Base-by-base conservation (phyloP, 2,329 filamentous ascomycete species). In the Paecilomyces dactylethromorphus region DNA sequence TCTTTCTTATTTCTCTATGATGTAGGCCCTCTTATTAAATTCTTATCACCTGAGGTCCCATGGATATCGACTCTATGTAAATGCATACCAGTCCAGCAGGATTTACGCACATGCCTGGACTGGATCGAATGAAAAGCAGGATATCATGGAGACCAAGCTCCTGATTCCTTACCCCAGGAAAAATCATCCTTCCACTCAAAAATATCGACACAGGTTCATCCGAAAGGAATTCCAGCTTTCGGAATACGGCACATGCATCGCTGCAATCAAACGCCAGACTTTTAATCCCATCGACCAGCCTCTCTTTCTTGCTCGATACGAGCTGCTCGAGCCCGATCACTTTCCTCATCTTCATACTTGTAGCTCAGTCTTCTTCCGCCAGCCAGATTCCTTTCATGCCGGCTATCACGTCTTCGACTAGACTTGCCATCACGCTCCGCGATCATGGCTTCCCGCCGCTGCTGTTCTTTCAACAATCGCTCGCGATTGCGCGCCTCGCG, bases 401-500 rank as follows among this genome's bases (percentile, higher is more conserved):
- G 69, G 61, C 67, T 69, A 21, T 72, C 71, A n/a, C 71, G 71
- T 31, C 69, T 65, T n/a, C 71, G 66, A 51, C 68, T 65, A 53
- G 68, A 63, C 55, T 70, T 73, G 53, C 68, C 58, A 22, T 65
- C 66, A 15, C 63, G 66, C 35, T 73, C 69, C 18, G 66, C 65
- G 55, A 70, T 68, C 62, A 73, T 68, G 7, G 79, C 79, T 4
- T 92, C 88, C 3, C 78, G 78, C 11, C 80, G 82, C 58, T 94
- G 90, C 64, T 82, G 80, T 67, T 89, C 87, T 62, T 84, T 85
- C 50, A 90, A 70, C 58, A 84, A 76, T 7, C 83, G 79, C 72
- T 93, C 89, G 13, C 76, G 72, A 53, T 80, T 78, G 63, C 91
- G 79, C 56, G 84, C 80, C 60, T 88, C 87, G 65, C 90, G 91